A percentile compares a stretch with the other conserved stretches of the same genome.
These are phyloP conservation scores for Candida rishiriensis DNA, from an alignment of 805 yeast genomes.

Conservation along the genomic window DNA sequence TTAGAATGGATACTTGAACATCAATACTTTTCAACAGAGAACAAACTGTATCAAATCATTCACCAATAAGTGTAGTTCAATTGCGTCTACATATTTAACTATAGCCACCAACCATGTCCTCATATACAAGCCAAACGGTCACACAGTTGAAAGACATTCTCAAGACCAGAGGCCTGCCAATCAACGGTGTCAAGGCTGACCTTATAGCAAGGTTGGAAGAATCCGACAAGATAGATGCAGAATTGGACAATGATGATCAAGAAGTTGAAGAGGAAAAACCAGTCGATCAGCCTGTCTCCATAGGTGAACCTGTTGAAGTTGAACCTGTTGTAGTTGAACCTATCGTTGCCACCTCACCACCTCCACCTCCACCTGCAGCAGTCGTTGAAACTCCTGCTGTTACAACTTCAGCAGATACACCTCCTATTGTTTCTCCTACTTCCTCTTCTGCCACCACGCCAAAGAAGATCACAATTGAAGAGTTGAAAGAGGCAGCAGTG, in stretches of 20 bases:
- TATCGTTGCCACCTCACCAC: constrained; percentile 14
- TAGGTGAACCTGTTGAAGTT: constrained; percentile 8
- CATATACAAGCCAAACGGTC: constrained; percentile 66
- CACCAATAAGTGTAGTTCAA: too few species aligned
- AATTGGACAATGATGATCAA: constrained; percentile 21
- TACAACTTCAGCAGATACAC: constrained; percentile 7
- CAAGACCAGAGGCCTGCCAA: constrained; percentile 60
- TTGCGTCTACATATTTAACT: too few species aligned
- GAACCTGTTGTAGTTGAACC: constrained; percentile 9
- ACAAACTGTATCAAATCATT: too few species aligned
- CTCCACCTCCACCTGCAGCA: constrained; percentile 9
- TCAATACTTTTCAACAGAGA: too few species aligned
- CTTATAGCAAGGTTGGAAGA: constrained; percentile 61
- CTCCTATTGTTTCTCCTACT: constrained; percentile 3
- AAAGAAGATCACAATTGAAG: constrained; percentile 54
- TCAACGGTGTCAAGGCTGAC: constrained; percentile 79
- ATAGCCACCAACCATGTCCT: constrained; percentile 37
- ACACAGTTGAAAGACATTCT: constrained; percentile 78
- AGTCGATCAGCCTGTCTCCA: constrained; percentile 6
- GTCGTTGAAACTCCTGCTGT: constrained; percentile 16
- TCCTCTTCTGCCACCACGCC: constrained; percentile 13
- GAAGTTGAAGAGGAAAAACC: constrained; percentile 8
- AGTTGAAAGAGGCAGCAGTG: constrained; percentile 62
- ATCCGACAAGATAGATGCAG: constrained; percentile 39
- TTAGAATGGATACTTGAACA: too few species aligned